Evolutionary conservation across 148 eudicot species (phyloP).

Genomic region (Rhododendron griersonianum): DNA sequence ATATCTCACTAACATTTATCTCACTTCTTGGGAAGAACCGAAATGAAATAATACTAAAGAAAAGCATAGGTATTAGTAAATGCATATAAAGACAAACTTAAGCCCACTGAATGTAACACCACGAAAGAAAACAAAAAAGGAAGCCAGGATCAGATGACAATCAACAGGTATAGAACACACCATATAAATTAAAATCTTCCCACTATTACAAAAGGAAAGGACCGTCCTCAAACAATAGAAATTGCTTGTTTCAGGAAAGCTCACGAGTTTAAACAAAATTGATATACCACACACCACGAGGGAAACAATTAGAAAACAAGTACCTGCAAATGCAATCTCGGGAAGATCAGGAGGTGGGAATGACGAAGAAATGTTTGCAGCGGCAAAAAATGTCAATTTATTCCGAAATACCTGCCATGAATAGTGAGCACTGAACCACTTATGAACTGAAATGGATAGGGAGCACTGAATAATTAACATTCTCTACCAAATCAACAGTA

Average conservation of each 20-base stretch:
- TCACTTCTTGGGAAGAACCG: neutral
- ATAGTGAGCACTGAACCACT: conserved; percentile 16
- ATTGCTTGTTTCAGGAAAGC: neutral
- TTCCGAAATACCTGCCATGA: conserved; percentile 74
- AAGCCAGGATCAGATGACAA: neutral
- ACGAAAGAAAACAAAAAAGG: neutral
- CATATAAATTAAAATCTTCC: neutral
- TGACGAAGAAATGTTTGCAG: conserved; percentile 86
- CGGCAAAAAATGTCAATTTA: conserved; percentile 81
- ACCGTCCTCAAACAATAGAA: neutral
- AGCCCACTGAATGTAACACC: neutral
- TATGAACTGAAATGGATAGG: conserved; percentile 14
- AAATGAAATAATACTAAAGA: neutral
- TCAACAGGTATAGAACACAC: neutral
- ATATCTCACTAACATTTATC: neutral
- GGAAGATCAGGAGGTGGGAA: conserved; percentile 81
- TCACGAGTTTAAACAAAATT: neutral
- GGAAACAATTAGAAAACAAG: neutral
- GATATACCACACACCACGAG: neutral
- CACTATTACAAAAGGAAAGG: neutral
- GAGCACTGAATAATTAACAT: conserved; percentile 1
- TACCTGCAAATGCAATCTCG: conserved; percentile 97
- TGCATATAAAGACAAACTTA: neutral
- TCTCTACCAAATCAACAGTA: conserved; percentile 8
- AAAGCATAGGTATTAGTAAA: neutral